These are phyloP conservation scores for Aspergillus sp. DNA, from an alignment of 2,329 filamentous ascomycete species.

Conservation along the genomic window DNA sequence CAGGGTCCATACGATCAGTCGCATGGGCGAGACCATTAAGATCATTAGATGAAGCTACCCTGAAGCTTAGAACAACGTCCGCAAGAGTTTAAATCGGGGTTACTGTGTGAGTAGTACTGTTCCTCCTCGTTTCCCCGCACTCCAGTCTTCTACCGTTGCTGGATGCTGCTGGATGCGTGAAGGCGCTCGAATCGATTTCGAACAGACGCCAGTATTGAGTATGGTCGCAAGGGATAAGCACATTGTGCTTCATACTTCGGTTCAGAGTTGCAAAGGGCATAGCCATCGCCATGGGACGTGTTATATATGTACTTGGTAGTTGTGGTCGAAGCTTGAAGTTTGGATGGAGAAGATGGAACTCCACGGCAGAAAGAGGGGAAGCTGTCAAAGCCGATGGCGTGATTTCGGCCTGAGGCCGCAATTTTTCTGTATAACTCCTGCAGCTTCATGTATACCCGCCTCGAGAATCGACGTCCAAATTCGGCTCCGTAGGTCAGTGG, in stretches of 20 bases:
- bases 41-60: slow-evolving; percentile 3
- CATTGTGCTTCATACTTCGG: neutral
- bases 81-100: neutral
- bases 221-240: neutral
- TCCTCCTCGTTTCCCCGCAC: neutral
- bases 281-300: neutral
- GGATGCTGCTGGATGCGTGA: no score
- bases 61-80: slow-evolving; percentile 8
- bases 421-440: neutral
- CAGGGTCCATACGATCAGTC: neutral
- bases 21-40: slow-evolving; percentile 3
- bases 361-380: slow-evolving; percentile 6
- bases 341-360: neutral
- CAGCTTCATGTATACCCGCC: neutral
- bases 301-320: neutral
- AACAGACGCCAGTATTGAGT: neutral
- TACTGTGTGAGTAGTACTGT: neutral
- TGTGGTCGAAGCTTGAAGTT: neutral
- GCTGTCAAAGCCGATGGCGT: slow-evolving; percentile 3
- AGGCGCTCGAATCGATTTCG: neutral
- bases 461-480: neutral
- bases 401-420: slow-evolving; percentile 8
- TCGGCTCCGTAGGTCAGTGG: neutral
- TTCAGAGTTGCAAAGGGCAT: slow-evolving; percentile 3
- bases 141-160: neutral